Conservation (phyloP, 768 basidiomycete species). For the Boletus barrowsii region DNA sequence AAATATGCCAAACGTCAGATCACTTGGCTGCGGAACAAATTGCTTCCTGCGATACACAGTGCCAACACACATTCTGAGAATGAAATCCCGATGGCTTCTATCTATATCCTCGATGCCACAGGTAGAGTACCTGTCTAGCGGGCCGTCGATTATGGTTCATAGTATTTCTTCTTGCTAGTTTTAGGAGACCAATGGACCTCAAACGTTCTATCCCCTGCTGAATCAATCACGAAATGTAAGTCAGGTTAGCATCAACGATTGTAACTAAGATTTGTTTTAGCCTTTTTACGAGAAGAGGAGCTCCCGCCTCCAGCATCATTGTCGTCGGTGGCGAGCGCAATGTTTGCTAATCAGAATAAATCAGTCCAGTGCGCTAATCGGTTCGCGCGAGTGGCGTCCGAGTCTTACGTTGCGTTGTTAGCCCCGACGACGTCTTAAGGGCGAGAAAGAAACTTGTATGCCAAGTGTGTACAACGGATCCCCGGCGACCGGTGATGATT, state of each 20-base stretch:
- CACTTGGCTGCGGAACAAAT: conserved; percentile 88
- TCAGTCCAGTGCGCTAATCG: conserved; percentile 42
- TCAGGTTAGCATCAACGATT: not conserved
- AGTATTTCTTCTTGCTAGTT: conserved; percentile 32
- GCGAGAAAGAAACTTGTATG: conserved; percentile 61
- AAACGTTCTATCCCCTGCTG: conserved; percentile 52
- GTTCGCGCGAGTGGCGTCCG: not conserved
- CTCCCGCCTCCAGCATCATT: conserved; percentile 58
- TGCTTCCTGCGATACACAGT: conserved; percentile 69
- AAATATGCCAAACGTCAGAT: conserved; percentile 92
- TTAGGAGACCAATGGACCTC: conserved; percentile 56
- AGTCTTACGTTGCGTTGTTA: conserved; percentile 29
- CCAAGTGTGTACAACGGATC: conserved; percentile 56
- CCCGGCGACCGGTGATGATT: conserved; percentile 60
- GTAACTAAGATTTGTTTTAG: conserved; percentile 26
- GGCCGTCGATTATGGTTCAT: not conserved
- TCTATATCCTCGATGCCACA: conserved; percentile 69
- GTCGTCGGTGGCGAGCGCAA: conserved; percentile 50
- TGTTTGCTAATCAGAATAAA: conserved; percentile 48
- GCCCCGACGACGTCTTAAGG: conserved; percentile 54
- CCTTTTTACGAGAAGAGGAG: conserved; percentile 46
- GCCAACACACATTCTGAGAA: conserved; percentile 35
- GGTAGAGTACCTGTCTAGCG: conserved; percentile 37
- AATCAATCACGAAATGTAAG: conserved; percentile 48
- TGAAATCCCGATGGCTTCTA: conserved; percentile 30